Conservation (phyloP, 441 rosid genomes). For the Pelargonium exstipulatum region DNA sequence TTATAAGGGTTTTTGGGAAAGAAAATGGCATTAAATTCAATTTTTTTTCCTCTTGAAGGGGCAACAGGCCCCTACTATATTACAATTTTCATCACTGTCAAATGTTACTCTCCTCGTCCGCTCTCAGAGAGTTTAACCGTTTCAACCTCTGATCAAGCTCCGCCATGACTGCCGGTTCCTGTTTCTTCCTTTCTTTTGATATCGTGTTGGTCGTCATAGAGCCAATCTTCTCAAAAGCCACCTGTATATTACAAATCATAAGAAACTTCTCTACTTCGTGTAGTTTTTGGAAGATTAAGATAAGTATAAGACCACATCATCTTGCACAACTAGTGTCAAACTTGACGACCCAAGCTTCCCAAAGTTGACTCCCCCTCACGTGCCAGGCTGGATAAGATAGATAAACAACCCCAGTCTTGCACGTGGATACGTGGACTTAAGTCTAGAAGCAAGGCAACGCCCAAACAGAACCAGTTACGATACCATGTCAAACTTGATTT, state of each 20-base stretch:
- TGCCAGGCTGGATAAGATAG: too few relatives aligned
- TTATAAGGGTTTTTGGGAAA: not conserved
- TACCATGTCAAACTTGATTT: too few relatives aligned
- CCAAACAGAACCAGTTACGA: too few relatives aligned
- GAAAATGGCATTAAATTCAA: not conserved
- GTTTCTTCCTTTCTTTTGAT: constrained; percentile 93
- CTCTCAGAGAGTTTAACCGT: constrained; percentile 60
- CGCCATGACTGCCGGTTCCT: constrained; percentile 94
- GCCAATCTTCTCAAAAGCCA: constrained; percentile 85
- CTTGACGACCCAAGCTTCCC: too few relatives aligned
- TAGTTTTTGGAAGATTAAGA: not conserved
- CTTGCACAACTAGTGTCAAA: too few relatives aligned
- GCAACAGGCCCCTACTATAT: constrained; percentile 18
- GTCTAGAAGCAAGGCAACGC: too few relatives aligned
- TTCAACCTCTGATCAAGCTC: constrained; percentile 89
- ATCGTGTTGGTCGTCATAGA: constrained; percentile 78
- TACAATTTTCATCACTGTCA: constrained; percentile 7
- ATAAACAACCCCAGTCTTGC: too few relatives aligned
- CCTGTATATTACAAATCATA: constrained; percentile 39
- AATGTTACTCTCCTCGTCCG: constrained; percentile 36
- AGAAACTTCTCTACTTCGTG: not conserved
- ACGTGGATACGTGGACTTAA: too few relatives aligned
- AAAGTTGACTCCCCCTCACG: too few relatives aligned
- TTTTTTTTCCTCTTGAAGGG: constrained; percentile 19
- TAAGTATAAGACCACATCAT: not conserved